Percentiles rank a stretch among this genome's conserved stretches.
Evolutionary conservation across 2,329 filamentous ascomycete species (phyloP).

Genomic region (Talaromyces verruculosus): DNA sequence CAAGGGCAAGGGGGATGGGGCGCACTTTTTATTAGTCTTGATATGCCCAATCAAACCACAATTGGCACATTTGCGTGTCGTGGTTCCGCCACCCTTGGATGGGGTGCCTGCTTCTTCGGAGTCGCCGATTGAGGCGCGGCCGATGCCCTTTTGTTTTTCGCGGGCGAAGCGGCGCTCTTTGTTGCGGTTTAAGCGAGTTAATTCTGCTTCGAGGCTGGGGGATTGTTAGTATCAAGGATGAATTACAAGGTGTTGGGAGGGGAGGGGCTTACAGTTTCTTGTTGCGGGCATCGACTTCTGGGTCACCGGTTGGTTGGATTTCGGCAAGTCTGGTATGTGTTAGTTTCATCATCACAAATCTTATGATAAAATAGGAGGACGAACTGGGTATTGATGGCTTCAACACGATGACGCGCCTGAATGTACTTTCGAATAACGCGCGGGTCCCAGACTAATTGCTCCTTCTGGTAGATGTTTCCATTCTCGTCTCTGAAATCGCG

Average conservation of each 20-base stretch:
- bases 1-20: not conserved
- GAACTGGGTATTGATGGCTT: conserved; percentile 72
- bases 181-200: conserved; percentile 84
- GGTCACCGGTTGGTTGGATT: conserved; percentile 64
- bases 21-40: conserved; percentile 97
- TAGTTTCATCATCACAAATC: conserved; percentile 8
- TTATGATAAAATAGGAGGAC: conserved; percentile 34
- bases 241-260: not conserved
- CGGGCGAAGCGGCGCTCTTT: conserved; percentile 85
- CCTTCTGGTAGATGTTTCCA: conserved; percentile 62
- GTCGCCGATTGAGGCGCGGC: conserved; percentile 48
- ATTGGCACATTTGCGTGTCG: conserved; percentile 88
- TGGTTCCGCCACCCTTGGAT: conserved; percentile 64
- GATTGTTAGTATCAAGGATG: conserved; percentile 14
- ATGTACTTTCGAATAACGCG: conserved; percentile 87
- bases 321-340: conserved; percentile 54
- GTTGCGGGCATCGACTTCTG: conserved; percentile 64
- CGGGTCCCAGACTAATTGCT: conserved; percentile 69
- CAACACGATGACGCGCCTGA: conserved; percentile 69
- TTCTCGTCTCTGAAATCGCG: conserved; percentile 64
- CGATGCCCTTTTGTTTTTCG: conserved; percentile 77
- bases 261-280: conserved; percentile 52
- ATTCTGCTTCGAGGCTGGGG: conserved; percentile 67
- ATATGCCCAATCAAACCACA: conserved; percentile 97
- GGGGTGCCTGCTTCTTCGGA: conserved; percentile 44